These are phyloP conservation scores for Poa annua DNA, from an alignment of 176 grass and related monocot genomes.

Conservation along the genomic window DNA sequence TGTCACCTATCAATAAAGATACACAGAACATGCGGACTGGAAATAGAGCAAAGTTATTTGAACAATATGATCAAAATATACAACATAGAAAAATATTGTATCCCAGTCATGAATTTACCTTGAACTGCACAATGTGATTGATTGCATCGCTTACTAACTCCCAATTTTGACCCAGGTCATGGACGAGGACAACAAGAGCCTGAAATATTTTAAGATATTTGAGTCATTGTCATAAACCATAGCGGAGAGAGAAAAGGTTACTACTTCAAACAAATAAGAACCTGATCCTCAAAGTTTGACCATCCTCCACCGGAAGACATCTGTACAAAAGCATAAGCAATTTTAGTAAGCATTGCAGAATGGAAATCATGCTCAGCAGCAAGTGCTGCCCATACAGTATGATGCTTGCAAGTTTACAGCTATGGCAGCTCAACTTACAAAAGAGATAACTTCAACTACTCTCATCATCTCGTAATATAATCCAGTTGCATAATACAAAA, in stretches of 20 bases:
- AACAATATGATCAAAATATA: slow-evolving; percentile 25
- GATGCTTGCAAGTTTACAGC: slow-evolving; percentile 33
- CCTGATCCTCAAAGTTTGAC: slow-evolving; percentile 98
- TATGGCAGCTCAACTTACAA: slow-evolving; percentile 22
- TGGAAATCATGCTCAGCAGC: slow-evolving; percentile 14
- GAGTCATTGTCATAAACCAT: slow-evolving; percentile 36
- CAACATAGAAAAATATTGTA: slow-evolving; percentile 12
- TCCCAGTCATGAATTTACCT: slow-evolving; percentile 51
- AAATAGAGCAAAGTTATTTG: slow-evolving; percentile 29
- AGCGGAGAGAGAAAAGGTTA: slow-evolving; percentile 20
- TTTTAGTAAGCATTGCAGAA: slow-evolving; percentile 33
- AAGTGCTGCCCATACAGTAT: slow-evolving; percentile 15
- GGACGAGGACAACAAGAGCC: slow-evolving; percentile 97
- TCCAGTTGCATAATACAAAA: slow-evolving; percentile 24
- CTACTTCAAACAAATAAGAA: slow-evolving; percentile 46
- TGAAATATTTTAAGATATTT: slow-evolving; percentile 47
- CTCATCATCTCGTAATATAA: background rate
- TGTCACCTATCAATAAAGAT: slow-evolving; percentile 19
- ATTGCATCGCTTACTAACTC: slow-evolving; percentile 91
- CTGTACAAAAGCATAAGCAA: slow-evolving; percentile 52
- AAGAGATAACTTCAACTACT: slow-evolving; percentile 2
- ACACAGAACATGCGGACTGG: background rate
- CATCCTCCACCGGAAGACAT: slow-evolving; percentile 70
- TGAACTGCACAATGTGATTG: slow-evolving; percentile 85
- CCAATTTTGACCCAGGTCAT: slow-evolving; percentile 99